These are phyloP conservation scores for Kuraishia molischiana DNA, from an alignment of 805 yeast genomes.

Conservation along the genomic window DNA sequence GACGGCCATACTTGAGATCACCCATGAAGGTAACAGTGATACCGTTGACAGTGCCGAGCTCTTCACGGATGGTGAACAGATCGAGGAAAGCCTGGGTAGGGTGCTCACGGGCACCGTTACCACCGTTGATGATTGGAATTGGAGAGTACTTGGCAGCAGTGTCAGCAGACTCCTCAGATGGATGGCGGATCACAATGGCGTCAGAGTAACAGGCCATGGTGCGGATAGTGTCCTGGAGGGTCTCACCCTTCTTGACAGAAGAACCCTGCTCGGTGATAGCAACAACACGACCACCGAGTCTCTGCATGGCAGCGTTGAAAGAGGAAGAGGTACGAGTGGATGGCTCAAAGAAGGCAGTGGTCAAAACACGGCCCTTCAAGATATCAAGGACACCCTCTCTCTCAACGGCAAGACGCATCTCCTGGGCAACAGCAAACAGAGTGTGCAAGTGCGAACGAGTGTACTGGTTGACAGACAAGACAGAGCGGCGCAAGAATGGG, in stretches of 20 bases:
- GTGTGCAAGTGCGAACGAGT: slow-evolving; percentile 84
- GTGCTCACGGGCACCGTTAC: slow-evolving; percentile 96
- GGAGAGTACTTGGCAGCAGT: slow-evolving; percentile 95
- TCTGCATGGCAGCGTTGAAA: slow-evolving; percentile 99
- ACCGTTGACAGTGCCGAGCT: slow-evolving; percentile 96
- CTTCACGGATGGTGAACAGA: slow-evolving; percentile 96
- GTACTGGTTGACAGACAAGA: slow-evolving; percentile 82
- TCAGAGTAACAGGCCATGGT: slow-evolving; percentile 93
- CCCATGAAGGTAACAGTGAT: slow-evolving; percentile 98
- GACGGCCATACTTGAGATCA: slow-evolving; percentile 95
- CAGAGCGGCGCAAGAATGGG: slow-evolving; percentile 83
- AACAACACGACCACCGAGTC: slow-evolving; percentile 96
- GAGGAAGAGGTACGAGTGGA: slow-evolving; percentile 95
- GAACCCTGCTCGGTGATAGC: slow-evolving; percentile 78
- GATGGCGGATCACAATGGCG: slow-evolving; percentile 96
- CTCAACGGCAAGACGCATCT: slow-evolving; percentile 93
- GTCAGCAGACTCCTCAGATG: slow-evolving; percentile 83
- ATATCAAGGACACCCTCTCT: slow-evolving; percentile 91
- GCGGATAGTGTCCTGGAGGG: slow-evolving; percentile 93
- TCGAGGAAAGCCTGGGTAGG: slow-evolving; percentile 98
- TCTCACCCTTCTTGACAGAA: slow-evolving; percentile 97
- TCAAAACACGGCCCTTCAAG: slow-evolving; percentile 80
- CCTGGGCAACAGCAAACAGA: slow-evolving; percentile 94
- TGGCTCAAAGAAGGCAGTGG: slow-evolving; percentile 97
- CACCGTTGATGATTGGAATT: slow-evolving; percentile 95